phyloP scores from a whole-genome alignment of 805 yeast genomes.

The Aciculoconidium aculeatum region DNA sequence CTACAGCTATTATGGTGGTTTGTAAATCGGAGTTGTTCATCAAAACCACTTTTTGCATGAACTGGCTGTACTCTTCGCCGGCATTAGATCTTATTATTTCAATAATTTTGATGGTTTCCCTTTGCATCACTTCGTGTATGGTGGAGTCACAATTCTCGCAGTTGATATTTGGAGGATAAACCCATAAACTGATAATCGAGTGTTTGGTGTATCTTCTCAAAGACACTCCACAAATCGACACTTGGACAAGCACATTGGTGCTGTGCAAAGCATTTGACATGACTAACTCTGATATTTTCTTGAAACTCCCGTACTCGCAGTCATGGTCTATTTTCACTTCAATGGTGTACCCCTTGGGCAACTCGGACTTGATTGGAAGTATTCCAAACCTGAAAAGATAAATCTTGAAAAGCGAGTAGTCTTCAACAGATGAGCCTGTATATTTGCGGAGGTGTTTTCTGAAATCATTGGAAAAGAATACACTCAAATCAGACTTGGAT shows the following conservation, averaged over 20 bases:
- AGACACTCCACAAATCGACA: slow-evolving; percentile 8
- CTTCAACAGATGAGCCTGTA: background rate
- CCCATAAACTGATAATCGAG: slow-evolving; percentile 5
- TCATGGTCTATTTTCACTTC: slow-evolving; percentile 6
- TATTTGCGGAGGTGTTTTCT: background rate
- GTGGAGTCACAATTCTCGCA: slow-evolving; percentile 4
- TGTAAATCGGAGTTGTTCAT: slow-evolving; percentile 2
- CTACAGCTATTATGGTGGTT: slow-evolving; percentile 2
- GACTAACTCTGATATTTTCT: slow-evolving; percentile 2
- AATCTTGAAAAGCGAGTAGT: no score
- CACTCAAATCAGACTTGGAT: slow-evolving; percentile 4
- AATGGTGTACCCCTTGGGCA: slow-evolving; percentile 9
- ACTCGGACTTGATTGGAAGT: slow-evolving; percentile 4
- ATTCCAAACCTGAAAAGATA: slow-evolving; percentile 8
- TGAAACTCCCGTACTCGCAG: slow-evolving; percentile 3
- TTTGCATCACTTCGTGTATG: slow-evolving; percentile 1
- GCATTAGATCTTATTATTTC: background rate
- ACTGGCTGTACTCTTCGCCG: background rate
- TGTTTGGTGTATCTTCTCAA: slow-evolving; percentile 3
- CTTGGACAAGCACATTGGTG: slow-evolving; percentile 3
- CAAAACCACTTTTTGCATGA: slow-evolving; percentile 1
- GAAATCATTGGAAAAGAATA: slow-evolving; percentile 1
- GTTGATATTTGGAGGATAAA: background rate
- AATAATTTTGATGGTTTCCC: background rate
- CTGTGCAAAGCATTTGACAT: slow-evolving; percentile 7